Percentiles rank a stretch among this genome's conserved stretches.
phyloP scores from a whole-genome alignment of 2,329 filamentous ascomycete genomes.

The Botrytis deweyae region DNA sequence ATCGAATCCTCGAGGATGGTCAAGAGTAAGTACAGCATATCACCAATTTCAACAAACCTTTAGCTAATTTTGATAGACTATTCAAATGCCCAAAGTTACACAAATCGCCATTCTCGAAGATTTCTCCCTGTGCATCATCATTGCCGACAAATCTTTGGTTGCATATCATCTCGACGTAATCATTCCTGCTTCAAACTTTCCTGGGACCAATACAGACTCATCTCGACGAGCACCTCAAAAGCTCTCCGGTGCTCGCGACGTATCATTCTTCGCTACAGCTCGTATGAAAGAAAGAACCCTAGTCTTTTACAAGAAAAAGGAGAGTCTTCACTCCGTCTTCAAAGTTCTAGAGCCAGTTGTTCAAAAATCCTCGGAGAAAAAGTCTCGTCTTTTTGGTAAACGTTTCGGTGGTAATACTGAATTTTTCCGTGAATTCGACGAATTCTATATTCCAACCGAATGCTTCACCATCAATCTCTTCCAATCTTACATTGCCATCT shows the following conservation, averaged over 20 bases:
- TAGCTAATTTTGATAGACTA: conserved; percentile 55
- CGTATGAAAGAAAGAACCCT: conserved; percentile 95
- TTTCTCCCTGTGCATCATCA: conserved; percentile 87
- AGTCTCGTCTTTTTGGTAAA: conserved; percentile 62
- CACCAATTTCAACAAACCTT: not conserved
- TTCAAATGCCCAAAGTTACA: conserved; percentile 71
- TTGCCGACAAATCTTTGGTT: conserved; percentile 86
- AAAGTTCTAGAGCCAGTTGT: conserved; percentile 95
- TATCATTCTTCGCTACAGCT: conserved; percentile 94
- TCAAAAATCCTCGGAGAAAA: conserved; percentile 86
- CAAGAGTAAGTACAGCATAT: conserved; percentile 61
- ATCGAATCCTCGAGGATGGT: conserved; percentile 88
- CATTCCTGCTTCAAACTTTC: conserved; percentile 60
- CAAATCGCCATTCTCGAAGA: conserved; percentile 95
- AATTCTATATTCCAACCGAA: conserved; percentile 96
- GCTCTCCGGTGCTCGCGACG: conserved; percentile 81
- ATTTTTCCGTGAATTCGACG: conserved; percentile 96
- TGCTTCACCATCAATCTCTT: conserved; percentile 96
- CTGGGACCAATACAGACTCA: conserved; percentile 66
- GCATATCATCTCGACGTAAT: conserved; percentile 92
- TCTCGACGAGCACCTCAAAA: conserved; percentile 86
- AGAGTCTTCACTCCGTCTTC: conserved; percentile 89
- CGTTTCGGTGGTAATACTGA: conserved; percentile 74
- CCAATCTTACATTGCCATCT: conserved; percentile 88
- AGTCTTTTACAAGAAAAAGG: conserved; percentile 96